Percentiles rank a stretch among this genome's conserved stretches.
phyloP scores from a whole-genome alignment of 768 basidiomycete genomes.

The Xanthoconium purpureum region DNA sequence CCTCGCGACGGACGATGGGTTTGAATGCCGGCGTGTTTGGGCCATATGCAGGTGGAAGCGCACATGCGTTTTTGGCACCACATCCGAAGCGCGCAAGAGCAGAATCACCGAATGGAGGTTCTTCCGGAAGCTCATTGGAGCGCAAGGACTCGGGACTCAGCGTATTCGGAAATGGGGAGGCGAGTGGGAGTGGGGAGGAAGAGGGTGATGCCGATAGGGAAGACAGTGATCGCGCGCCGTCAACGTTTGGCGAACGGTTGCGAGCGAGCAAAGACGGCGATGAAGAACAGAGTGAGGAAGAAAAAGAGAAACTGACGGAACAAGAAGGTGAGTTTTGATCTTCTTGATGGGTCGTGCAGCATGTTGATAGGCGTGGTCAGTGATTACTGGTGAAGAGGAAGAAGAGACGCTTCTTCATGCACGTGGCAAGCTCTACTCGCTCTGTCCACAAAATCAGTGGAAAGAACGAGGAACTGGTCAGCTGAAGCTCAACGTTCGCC shows the following conservation, averaged over 20 bases:
- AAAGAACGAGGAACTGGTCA: conserved; percentile 75
- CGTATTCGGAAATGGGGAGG: conserved; percentile 37
- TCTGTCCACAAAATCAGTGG: conserved; percentile 62
- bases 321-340: conserved; percentile 54
- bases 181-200: conserved; percentile 40
- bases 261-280: conserved; percentile 61
- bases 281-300: conserved; percentile 44
- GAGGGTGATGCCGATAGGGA: conserved; percentile 38
- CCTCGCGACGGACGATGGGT: conserved; percentile 42
- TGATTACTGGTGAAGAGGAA: conserved; percentile 78
- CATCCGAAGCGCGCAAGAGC: conserved; percentile 54
- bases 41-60: conserved; percentile 50
- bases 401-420: conserved; percentile 75
- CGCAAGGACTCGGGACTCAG: conserved; percentile 28
- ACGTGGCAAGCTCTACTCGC: conserved; percentile 69
- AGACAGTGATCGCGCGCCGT: conserved; percentile 32
- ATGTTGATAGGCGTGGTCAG: conserved; percentile 34
- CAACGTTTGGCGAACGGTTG: conserved; percentile 62
- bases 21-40: conserved; percentile 54
- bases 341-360: background rate
- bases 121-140: conserved; percentile 46
- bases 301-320: conserved; percentile 50
- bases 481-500: conserved; percentile 65
- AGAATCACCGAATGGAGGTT: conserved; percentile 44
- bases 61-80: conserved; percentile 42